Evolutionary conservation across 2,329 filamentous ascomycete species (phyloP).

Genomic region (Plenodomus tracheiphilus): DNA sequence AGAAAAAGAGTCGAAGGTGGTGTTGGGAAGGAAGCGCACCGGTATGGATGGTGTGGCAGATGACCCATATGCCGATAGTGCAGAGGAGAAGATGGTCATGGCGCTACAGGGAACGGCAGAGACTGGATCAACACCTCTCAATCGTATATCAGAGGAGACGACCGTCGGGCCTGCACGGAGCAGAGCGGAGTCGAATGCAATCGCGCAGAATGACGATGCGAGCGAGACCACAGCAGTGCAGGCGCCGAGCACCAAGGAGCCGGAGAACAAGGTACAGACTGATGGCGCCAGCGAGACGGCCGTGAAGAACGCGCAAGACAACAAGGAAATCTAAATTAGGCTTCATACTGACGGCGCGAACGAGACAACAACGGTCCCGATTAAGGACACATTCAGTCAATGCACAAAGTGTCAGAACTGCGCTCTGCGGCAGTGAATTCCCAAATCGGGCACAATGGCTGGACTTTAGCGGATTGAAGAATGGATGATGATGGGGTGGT

Average conservation of each 20-base stretch:
- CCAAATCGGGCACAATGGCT: too few species aligned
- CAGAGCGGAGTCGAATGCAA: background rate
- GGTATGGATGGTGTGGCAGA: slow-evolving; percentile 7
- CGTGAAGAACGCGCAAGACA: background rate
- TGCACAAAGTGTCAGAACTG: too few species aligned
- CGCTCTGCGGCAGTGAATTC: too few species aligned
- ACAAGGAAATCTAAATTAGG: background rate
- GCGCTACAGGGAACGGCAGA: background rate
- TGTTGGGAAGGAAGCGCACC: slow-evolving; percentile 11
- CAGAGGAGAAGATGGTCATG: slow-evolving; percentile 6
- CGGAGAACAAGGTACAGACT: background rate
- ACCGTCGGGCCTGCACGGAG: too few species aligned
- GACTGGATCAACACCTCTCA: too few species aligned
- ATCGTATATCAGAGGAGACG: background rate
- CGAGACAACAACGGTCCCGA: too few species aligned
- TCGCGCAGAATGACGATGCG: background rate
- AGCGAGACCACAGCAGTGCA: background rate
- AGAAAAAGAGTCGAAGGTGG: slow-evolving; percentile 19
- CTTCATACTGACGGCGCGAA: background rate
- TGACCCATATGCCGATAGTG: slow-evolving; percentile 9
- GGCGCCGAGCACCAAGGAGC: background rate
- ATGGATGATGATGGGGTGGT: background rate
- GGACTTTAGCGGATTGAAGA: too few species aligned
- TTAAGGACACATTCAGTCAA: too few species aligned
- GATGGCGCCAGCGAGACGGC: background rate